Percentiles rank a stretch among this genome's conserved stretches.
Evolutionary conservation across 768 basidiomycete species (phyloP).

Genomic region (Mycena filopes): DNA sequence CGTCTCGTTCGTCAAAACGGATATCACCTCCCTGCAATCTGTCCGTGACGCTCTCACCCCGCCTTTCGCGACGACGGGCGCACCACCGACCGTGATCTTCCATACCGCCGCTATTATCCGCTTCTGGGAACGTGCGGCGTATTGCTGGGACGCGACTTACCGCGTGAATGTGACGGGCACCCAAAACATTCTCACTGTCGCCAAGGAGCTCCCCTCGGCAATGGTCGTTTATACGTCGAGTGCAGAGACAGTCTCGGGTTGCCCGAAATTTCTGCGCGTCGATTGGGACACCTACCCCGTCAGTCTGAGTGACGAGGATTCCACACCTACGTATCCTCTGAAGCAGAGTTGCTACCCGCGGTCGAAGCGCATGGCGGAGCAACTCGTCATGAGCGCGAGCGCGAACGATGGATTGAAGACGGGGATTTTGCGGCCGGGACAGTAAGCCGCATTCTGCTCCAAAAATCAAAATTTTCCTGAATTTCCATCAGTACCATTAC

Average conservation of each 20-base stretch:
- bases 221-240: slow-evolving; percentile 59
- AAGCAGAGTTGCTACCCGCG: slow-evolving; percentile 61
- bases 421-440: slow-evolving; percentile 47
- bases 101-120: slow-evolving; percentile 67
- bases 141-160: slow-evolving; percentile 55
- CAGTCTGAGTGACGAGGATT: slow-evolving; percentile 60
- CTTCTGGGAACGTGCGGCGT: slow-evolving; percentile 61
- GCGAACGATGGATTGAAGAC: slow-evolving; percentile 57
- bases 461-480: background rate
- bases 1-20: slow-evolving; percentile 43
- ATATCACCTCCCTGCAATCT: slow-evolving; percentile 44
- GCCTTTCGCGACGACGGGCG: slow-evolving; percentile 52
- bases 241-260: slow-evolving; percentile 56
- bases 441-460: slow-evolving; percentile 34
- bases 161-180: slow-evolving; percentile 61
- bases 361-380: slow-evolving; percentile 65
- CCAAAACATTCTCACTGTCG: slow-evolving; percentile 58
- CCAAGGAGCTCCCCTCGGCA: slow-evolving; percentile 50
- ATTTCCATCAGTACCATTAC: slow-evolving; percentile 41
- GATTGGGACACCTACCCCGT: slow-evolving; percentile 37
- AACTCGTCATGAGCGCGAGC: slow-evolving; percentile 65
- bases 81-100: slow-evolving; percentile 59
- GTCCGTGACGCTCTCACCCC: slow-evolving; percentile 38
- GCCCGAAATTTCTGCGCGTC: slow-evolving; percentile 46
- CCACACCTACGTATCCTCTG: slow-evolving; percentile 48